These are phyloP conservation scores for Pseudomonodictys pantanalensis DNA, from an alignment of 495 filamentous ascomycete genomes.

Conservation along the genomic window DNA sequence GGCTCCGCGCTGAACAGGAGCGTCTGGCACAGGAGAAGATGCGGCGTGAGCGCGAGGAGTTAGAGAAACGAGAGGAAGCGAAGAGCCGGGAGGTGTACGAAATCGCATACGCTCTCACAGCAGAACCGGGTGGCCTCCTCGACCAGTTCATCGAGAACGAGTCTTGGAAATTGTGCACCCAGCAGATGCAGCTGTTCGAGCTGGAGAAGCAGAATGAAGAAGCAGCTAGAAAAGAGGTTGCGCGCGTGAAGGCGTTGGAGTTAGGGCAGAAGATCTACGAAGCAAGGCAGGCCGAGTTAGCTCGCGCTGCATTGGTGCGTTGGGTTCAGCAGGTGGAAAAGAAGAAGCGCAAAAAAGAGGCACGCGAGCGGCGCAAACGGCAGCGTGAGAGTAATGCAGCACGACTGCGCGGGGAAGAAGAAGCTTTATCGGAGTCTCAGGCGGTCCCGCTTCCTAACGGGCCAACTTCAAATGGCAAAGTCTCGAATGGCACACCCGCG, in stretches of 20 bases:
- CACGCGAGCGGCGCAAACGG: not conserved
- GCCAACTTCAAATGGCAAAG: too few relatives aligned
- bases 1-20: conserved; percentile 1
- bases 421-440: not conserved
- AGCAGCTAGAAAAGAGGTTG: not conserved
- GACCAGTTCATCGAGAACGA: conserved; percentile 18
- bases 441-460: too few relatives aligned
- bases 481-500: not conserved
- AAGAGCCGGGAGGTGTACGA: not conserved
- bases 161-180: too few relatives aligned
- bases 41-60: not conserved
- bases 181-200: too few relatives aligned
- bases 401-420: too few relatives aligned
- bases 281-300: not conserved
- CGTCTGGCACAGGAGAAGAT: conserved; percentile 4
- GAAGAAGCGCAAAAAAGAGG: not conserved
- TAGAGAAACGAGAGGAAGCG: not conserved
- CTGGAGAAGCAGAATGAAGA: not conserved
- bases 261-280: not conserved
- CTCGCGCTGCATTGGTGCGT: not conserved
- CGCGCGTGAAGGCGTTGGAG: not conserved
- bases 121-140: conserved; percentile 15
- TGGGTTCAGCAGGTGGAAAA: not conserved
- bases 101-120: not conserved
- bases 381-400: too few relatives aligned